These are phyloP conservation scores for Berberis thunbergii DNA, from an alignment of 164 flowering plant genomes.

Conservation along the genomic window DNA sequence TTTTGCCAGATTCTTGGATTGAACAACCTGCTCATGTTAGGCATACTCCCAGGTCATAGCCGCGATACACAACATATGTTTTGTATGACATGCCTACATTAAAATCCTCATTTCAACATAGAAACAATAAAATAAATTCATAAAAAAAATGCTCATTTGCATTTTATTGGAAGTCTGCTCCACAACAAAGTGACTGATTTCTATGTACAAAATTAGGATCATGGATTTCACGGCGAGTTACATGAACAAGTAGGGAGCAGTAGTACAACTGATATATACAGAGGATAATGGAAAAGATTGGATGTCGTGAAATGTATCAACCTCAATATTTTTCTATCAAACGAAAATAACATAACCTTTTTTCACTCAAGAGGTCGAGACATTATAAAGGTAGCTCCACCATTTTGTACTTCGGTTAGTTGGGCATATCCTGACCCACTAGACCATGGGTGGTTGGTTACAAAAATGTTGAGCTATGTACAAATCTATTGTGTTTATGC, in stretches of 20 bases:
- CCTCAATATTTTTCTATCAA: conserved; percentile 35
- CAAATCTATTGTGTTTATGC: too few species aligned
- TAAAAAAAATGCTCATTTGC: too few species aligned
- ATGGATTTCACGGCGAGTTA: conserved; percentile 11
- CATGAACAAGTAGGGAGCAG: conserved; percentile 41
- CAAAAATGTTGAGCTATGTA: conserved; percentile 26
- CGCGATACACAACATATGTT: too few species aligned
- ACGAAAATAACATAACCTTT: conserved; percentile 27
- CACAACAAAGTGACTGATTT: too few species aligned
- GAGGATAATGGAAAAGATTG: conserved; percentile 50
- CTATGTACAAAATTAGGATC: too few species aligned
- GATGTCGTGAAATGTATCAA: conserved; percentile 56
- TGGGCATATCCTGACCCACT: conserved; percentile 68
- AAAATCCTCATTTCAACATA: too few species aligned
- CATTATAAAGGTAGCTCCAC: conserved; percentile 46
- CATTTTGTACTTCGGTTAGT: conserved; percentile 49
- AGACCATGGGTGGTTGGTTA: conserved; percentile 48
- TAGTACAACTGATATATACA: conserved; percentile 43
- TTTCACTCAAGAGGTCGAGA: conserved; percentile 50
- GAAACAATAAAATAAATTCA: too few species aligned
- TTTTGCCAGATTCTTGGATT: too few species aligned
- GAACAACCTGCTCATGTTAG: too few species aligned
- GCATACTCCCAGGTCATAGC: too few species aligned
- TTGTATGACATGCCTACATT: too few species aligned
- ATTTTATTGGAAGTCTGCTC: too few species aligned